Percentiles rank a stretch among this genome's conserved stretches.
phyloP scores from a whole-genome alignment of 352 stramenopile genomes.

The Phytophthora tubulina region DNA sequence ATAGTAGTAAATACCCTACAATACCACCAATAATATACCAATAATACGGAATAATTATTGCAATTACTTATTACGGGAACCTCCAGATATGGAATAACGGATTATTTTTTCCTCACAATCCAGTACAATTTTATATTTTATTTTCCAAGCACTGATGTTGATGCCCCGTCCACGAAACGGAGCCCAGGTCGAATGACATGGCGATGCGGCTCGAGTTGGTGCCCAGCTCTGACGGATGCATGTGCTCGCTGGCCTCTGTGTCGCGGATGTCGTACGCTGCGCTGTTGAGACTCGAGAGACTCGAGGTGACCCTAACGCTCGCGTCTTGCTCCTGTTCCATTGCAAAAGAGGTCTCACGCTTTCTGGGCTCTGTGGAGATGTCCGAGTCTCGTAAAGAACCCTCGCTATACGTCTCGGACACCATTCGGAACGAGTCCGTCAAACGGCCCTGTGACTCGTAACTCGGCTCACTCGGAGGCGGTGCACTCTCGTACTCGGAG shows the following conservation, averaged over 20 bases:
- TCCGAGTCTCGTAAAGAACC: slow-evolving; percentile 9
- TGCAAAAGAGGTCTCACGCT: neutral
- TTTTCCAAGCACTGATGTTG: no score
- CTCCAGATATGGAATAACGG: no score
- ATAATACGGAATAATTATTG: no score
- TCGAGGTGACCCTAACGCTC: slow-evolving; percentile 42
- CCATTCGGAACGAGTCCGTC: slow-evolving; percentile 11
- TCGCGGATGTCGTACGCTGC: slow-evolving; percentile 39
- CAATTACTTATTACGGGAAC: no score
- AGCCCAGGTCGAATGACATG: slow-evolving; percentile 44
- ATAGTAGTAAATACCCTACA: no score
- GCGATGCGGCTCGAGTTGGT: slow-evolving; percentile 40
- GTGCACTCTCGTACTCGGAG: slow-evolving; percentile 22
- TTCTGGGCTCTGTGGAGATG: slow-evolving; percentile 11
- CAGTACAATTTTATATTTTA: no score
- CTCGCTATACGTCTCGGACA: slow-evolving; percentile 24
- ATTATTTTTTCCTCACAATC: no score
- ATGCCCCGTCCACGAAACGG: slow-evolving; percentile 9
- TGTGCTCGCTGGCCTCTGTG: slow-evolving; percentile 48
- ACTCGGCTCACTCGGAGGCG: neutral
- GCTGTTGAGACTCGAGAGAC: slow-evolving; percentile 36
- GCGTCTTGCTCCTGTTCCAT: slow-evolving; percentile 10
- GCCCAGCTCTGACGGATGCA: slow-evolving; percentile 42
- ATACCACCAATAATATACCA: no score
- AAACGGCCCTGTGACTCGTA: slow-evolving; percentile 28